Base-by-base conservation (phyloP, 2,329 filamentous ascomycete genomes). In the Calycina herbarum region DNA sequence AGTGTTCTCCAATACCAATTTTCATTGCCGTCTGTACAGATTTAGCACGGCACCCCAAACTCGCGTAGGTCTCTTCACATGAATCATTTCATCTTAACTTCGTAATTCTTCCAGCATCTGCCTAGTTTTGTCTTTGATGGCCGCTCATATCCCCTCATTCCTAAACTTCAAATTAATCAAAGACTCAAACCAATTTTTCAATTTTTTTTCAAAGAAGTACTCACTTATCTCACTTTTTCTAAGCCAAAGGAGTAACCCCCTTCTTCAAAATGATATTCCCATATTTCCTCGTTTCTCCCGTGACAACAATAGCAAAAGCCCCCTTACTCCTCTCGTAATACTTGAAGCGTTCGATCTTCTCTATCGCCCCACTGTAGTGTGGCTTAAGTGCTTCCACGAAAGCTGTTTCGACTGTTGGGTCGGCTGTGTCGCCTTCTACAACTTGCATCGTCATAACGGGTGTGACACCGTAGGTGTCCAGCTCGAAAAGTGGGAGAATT, bases 241-340 rank as follows among this genome's bases (percentile, higher is more conserved):
- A 42, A 42, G 38, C 3, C 2, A 42, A 3, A 42, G 48, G 48
- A 24, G 48, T 54, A 54, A 54, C 48, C 2, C 48, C 15, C 48
- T 54, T 54, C 48, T 24, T 54, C n/a, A 54, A 54, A 54, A 54
- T 54, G n/a, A 54, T 11, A 54, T 54, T 54, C n/a, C n/a, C 48
- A 54, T 54, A 54, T n/a, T 24, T 54, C 48, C 48, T 54, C 48
- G 48, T 54, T 13, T 54, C 48, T 10, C 48, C 48, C 6, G 48
- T 54, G 11, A 54, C 48, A 20, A 54, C 48, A 2, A 54, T 24
- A 0, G n/a, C n/a, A 54, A 54, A 54, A 54, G 48, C n/a, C 15
- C n/a, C n/a, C 48, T 54, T 54, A 8, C n/a, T 29, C 48, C 5
- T 54, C 48, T 54, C n/a, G n/a, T 54, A 54, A 54, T 27, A 54